phyloP scores from a whole-genome alignment of 805 yeast genomes.

The Candida silvicultrix region DNA sequence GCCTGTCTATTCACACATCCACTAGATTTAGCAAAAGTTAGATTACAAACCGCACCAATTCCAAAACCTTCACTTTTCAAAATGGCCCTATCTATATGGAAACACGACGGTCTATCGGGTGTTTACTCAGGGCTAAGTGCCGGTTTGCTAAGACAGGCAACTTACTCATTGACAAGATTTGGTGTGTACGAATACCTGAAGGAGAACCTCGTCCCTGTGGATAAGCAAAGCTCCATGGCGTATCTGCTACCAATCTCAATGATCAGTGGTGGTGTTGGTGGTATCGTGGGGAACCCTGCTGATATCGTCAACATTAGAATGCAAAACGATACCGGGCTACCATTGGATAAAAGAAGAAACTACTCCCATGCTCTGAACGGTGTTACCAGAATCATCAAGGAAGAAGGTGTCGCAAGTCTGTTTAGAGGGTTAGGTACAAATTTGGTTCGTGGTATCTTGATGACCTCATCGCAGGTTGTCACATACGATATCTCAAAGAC shows the following conservation, averaged over 20 bases:
- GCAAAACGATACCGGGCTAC: conserved; percentile 81
- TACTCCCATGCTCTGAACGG: conserved; percentile 80
- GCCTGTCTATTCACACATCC: conserved; percentile 76
- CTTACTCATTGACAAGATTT: conserved; percentile 81
- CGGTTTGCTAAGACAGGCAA: conserved; percentile 76
- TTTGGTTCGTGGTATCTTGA: conserved; percentile 69
- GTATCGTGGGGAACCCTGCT: conserved; percentile 81
- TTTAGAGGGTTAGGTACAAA: not conserved
- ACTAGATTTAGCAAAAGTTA: conserved; percentile 78
- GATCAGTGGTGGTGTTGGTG: conserved; percentile 83
- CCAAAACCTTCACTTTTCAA: conserved; percentile 59
- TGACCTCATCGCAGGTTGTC: conserved; percentile 90
- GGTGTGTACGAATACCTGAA: conserved; percentile 81
- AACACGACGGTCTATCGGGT: conserved; percentile 59
- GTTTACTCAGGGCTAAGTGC: conserved; percentile 83
- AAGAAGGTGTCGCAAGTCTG: conserved; percentile 46
- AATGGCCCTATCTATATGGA: conserved; percentile 55
- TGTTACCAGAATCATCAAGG: conserved; percentile 44
- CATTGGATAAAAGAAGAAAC: conserved; percentile 58
- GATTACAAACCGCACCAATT: conserved; percentile 69
- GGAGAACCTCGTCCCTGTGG: conserved; percentile 39
- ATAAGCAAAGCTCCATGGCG: conserved; percentile 46
- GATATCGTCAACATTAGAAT: conserved; percentile 84
- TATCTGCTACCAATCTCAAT: conserved; percentile 70
- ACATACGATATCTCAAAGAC: conserved; percentile 74